phyloP scores from a whole-genome alignment of 108 stramenopile genomes.

The Pseudonitzschia multiseries region DNA sequence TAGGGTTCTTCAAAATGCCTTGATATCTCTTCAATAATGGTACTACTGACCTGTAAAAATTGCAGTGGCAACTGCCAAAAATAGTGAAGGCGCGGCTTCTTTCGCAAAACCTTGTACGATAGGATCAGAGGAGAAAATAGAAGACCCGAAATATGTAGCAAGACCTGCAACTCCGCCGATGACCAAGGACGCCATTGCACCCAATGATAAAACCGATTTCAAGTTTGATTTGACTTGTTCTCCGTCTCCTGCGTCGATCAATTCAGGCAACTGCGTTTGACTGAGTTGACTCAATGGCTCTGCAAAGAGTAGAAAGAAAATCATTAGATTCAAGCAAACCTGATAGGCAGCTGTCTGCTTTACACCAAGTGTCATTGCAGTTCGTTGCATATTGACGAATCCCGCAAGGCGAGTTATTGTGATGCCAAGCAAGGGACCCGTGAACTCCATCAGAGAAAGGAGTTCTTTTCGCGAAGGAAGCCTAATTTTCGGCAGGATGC shows the following conservation, averaged over 20 bases:
- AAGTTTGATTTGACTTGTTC: conserved; percentile 43
- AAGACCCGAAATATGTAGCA: conserved; percentile 47
- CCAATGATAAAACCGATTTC: conserved; percentile 64
- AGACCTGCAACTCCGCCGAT: conserved; percentile 57
- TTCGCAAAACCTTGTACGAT: conserved; percentile 61
- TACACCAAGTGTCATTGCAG: conserved; percentile 68
- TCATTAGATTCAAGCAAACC: conserved; percentile 60
- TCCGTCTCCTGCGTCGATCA: conserved; percentile 48
- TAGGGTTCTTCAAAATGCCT: not conserved
- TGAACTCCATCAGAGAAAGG: conserved; percentile 55
- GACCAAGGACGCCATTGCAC: conserved; percentile 43
- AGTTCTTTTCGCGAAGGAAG: conserved; percentile 60
- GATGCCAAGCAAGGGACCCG: conserved; percentile 70
- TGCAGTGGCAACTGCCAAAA: conserved; percentile 57
- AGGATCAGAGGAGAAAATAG: conserved; percentile 60
- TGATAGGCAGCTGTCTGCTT: conserved; percentile 71
- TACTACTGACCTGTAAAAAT: conserved; percentile 47
- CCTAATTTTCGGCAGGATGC: conserved; percentile 53
- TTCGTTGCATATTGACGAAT: conserved; percentile 68
- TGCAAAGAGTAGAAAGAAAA: conserved; percentile 81
- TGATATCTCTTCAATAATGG: not conserved
- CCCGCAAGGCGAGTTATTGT: conserved; percentile 72
- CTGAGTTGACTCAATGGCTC: conserved; percentile 74
- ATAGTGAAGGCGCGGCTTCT: conserved; percentile 61
- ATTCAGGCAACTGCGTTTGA: conserved; percentile 70